These are phyloP conservation scores for Penicillium salamii DNA, from an alignment of 495 filamentous ascomycete species.

Conservation along the genomic window DNA sequence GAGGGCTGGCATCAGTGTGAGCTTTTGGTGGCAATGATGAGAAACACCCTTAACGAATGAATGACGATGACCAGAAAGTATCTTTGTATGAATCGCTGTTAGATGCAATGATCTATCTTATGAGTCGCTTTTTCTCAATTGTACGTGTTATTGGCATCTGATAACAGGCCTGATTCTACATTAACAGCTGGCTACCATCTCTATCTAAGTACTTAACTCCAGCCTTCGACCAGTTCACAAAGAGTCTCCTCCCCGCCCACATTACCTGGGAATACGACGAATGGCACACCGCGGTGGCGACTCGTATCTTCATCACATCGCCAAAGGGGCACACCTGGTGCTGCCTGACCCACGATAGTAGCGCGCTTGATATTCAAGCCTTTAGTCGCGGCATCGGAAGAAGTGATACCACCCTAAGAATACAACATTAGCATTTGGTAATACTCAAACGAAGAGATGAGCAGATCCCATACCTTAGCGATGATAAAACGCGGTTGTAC, in stretches of 20 bases:
- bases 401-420: constrained; percentile 50
- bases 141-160: too few relatives aligned
- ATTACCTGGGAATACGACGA: constrained; percentile 58
- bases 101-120: too few relatives aligned
- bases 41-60: not conserved
- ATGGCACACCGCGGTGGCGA: constrained; percentile 45
- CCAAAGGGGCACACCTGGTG: constrained; percentile 55
- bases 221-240: constrained; percentile 37
- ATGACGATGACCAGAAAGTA: not conserved
- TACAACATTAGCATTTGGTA: not conserved
- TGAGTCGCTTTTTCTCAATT: too few relatives aligned
- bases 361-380: constrained; percentile 51
- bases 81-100: not conserved
- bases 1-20: constrained; percentile 88
- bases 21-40: constrained; percentile 81
- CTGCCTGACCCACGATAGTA: constrained; percentile 51
- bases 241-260: constrained; percentile 49
- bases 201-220: constrained; percentile 28
- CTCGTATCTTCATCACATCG: constrained; percentile 48
- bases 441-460: not conserved
- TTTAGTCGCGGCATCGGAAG: constrained; percentile 52
- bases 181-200: not conserved
- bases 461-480: constrained; percentile 39
- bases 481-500: constrained; percentile 51
- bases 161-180: too few relatives aligned